phyloP scores from a whole-genome alignment of 371 early-diverging fungal species.

The Dichotomocladium elegans region DNA sequence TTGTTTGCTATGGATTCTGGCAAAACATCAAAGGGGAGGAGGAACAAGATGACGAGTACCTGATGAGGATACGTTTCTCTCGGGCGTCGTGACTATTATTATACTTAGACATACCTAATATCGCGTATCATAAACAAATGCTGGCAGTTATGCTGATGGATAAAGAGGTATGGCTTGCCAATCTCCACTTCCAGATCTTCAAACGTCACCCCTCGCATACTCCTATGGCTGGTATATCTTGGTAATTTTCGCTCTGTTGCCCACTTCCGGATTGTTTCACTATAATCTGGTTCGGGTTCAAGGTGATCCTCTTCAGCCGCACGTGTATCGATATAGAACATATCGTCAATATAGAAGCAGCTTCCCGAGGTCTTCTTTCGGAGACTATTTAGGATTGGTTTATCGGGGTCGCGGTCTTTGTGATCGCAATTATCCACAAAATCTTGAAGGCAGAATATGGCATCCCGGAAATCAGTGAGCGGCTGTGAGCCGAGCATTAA shows the following conservation, averaged over 20 bases:
- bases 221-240: slow-evolving; percentile 13
- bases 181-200: slow-evolving; percentile 53
- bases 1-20: slow-evolving; percentile 20
- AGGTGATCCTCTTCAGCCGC: not conserved
- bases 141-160: slow-evolving; percentile 74
- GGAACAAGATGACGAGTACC: not conserved
- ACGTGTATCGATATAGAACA: slow-evolving; percentile 44
- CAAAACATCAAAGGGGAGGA: slow-evolving; percentile 3
- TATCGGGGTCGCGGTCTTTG: slow-evolving; percentile 1
- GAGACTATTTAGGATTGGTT: slow-evolving; percentile 12
- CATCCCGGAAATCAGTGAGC: slow-evolving; percentile 41
- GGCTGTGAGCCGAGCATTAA: slow-evolving; percentile 42
- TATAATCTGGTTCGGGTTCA: slow-evolving; percentile 22
- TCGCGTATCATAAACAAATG: slow-evolving; percentile 67
- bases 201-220: slow-evolving; percentile 55
- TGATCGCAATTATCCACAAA: slow-evolving; percentile 10
- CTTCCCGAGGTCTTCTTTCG: slow-evolving; percentile 22
- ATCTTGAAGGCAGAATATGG: slow-evolving; percentile 38
- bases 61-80: too few species aligned
- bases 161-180: slow-evolving; percentile 61
- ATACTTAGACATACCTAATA: slow-evolving; percentile 35
- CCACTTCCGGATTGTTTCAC: slow-evolving; percentile 29
- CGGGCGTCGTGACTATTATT: not conserved
- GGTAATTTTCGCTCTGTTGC: slow-evolving; percentile 15
- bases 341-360: slow-evolving; percentile 43